A percentile compares a stretch with the other conserved stretches of the same genome.
phyloP scores from a whole-genome alignment of 129 eudicot species.

The Scalesia atractyloides region DNA sequence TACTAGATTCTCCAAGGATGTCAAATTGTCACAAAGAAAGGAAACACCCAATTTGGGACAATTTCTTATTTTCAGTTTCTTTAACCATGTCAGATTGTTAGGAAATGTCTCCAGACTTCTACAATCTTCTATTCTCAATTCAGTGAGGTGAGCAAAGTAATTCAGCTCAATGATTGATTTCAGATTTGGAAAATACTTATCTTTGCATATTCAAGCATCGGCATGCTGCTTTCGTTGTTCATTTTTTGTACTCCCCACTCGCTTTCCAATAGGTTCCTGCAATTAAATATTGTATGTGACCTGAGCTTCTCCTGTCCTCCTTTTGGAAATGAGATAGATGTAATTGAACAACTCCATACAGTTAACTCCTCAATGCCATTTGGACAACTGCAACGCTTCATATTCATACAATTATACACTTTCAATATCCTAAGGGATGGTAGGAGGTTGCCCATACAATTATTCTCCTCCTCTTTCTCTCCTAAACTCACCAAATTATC shows the following conservation, averaged over 20 bases:
- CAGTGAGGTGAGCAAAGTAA: neutral
- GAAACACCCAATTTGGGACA: constrained; percentile 17
- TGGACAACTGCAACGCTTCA: neutral
- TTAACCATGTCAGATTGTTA: neutral
- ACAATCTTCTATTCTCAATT: neutral
- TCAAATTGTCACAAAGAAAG: constrained; percentile 12
- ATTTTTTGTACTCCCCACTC: too few relatives aligned
- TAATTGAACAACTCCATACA: neutral
- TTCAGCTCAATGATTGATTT: neutral
- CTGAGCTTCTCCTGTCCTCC: too few relatives aligned
- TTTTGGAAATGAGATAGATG: too few relatives aligned
- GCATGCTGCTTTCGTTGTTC: neutral
- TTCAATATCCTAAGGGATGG: neutral
- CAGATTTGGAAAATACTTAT: neutral
- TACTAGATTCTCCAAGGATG: too few relatives aligned
- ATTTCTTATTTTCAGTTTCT: fast-evolving
- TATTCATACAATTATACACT: neutral
- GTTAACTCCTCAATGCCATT: neutral
- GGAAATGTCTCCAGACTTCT: neutral
- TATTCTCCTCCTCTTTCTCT: neutral
- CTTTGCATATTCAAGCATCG: neutral
- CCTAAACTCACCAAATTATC: neutral
- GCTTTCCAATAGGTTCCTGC: too few relatives aligned
- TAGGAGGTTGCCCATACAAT: neutral
- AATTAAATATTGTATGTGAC: fast-evolving